Base-by-base conservation (phyloP, 192 early-diverging fungal genomes). In the Helicostylum pulchrum region DNA sequence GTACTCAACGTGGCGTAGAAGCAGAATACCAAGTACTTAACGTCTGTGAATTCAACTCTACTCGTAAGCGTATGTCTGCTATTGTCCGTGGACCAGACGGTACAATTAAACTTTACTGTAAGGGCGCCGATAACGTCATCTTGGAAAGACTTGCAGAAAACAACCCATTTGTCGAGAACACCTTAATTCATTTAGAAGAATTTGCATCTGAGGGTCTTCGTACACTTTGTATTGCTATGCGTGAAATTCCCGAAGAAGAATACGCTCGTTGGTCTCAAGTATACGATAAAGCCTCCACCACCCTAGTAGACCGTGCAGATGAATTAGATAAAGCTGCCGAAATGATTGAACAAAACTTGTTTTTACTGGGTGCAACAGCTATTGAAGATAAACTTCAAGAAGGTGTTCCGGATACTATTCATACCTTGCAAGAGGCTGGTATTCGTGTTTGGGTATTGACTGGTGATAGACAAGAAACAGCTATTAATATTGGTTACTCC, bases 381-480 rank as follows among this genome's bases (percentile, higher is more conserved):
- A 99, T 99, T 66, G 97, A 99, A 76, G 97, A 98, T 74, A 94
- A 93, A 75, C 78, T 99, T 6, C 97, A 99, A 78, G 97, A 98
- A 62, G 95, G 92, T 51, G 97, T 99, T 30, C 95, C 95, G n/a
- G 93, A 98, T 64, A 94, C 97, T 0, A 99, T 99, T 63, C 88
- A 91, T 76, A 97, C 95, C 8, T 80, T 99, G 44, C 90, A 94
- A 53, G 88, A 91, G 65, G 97, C 95, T 1, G 94, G 94, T 8
- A 96, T 99, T 77, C 92, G 94, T 66, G 87, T 98, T 46, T 98
- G 96, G 95, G 94, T 99, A 7, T 76, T 99, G 70, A 99, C 97
- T 10, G 97, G 97, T 47, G 97, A 99, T 76, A 73, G 94, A 43
- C 95, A 98, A 73, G 97, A 99, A 73, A 99, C 97, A 2, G 97